These are phyloP conservation scores for Globisporangium cederbergense DNA, from an alignment of 352 stramenopile species.

Conservation along the genomic window DNA sequence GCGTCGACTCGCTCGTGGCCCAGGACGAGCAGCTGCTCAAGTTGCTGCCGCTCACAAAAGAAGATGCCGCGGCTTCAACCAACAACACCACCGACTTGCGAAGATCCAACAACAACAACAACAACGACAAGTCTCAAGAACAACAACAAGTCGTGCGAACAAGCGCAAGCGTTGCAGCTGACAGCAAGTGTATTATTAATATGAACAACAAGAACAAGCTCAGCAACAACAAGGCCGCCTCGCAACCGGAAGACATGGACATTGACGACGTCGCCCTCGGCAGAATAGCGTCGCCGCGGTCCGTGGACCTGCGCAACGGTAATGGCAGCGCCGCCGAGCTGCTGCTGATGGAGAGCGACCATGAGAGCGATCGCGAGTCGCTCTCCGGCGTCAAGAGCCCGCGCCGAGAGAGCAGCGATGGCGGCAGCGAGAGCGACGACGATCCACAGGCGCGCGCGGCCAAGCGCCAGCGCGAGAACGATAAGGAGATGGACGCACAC, in stretches of 20 bases:
- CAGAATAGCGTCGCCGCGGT: conserved; percentile 17
- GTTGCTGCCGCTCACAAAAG: conserved; percentile 40
- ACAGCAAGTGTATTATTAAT: conserved; percentile 21
- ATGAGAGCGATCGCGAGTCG: background rate
- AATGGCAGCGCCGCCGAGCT: background rate
- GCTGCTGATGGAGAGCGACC: conserved; percentile 7
- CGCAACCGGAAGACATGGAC: conserved; percentile 15
- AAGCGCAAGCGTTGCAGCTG: conserved; percentile 2
- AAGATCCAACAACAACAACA: background rate
- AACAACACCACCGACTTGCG: conserved; percentile 15
- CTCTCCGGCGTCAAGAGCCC: background rate
- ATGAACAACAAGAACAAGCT: conserved; percentile 13
- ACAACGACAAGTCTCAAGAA: conserved; percentile 15
- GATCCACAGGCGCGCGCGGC: conserved; percentile 9
- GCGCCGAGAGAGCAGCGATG: background rate
- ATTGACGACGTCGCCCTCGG: conserved; percentile 8
- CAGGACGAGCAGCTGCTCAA: conserved; percentile 55
- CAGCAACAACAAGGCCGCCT: conserved; percentile 5
- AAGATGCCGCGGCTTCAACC: conserved; percentile 19
- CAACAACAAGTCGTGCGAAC: conserved; percentile 6
- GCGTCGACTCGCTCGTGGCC: conserved; percentile 61
- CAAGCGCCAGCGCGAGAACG: conserved; percentile 19
- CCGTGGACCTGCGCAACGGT: conserved; percentile 14
- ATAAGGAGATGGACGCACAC: conserved; percentile 35
- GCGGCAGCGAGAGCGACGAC: background rate